Percentiles rank a stretch among this genome's conserved stretches.
Evolutionary conservation across 2,329 filamentous ascomycete species (phyloP).

Genomic region (Beauveria bassiana): DNA sequence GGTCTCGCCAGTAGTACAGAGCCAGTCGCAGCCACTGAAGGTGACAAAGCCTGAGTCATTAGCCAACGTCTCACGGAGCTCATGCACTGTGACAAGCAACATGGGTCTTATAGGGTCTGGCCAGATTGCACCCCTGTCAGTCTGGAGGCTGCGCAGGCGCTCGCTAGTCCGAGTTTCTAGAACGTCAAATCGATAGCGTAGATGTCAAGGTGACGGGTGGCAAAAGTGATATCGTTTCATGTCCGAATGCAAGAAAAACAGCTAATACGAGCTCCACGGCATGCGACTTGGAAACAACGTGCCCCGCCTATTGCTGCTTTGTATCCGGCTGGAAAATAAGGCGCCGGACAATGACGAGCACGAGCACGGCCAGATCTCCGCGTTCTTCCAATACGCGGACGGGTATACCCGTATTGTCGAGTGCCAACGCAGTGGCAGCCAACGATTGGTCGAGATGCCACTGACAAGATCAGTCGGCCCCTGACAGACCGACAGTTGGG

Average conservation of each 20-base stretch:
- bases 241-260: neutral
- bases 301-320: neutral
- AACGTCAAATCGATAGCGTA: slow-evolving; percentile 3
- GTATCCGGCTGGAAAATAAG: neutral
- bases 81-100: neutral
- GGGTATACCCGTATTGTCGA: neutral
- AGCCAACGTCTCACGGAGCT: neutral
- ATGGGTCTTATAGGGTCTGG: neutral
- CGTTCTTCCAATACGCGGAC: neutral
- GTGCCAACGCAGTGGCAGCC: neutral
- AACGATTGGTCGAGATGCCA: neutral
- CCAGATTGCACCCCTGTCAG: neutral
- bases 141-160: neutral
- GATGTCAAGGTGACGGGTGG: neutral
- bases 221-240: neutral
- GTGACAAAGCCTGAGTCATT: neutral
- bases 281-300: neutral
- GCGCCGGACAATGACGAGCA: neutral
- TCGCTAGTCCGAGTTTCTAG: slow-evolving; percentile 3
- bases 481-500: neutral
- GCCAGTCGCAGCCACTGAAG: neutral
- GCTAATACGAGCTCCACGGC: neutral
- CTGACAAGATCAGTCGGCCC: neutral
- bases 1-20: neutral
- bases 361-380: neutral